A percentile compares a stretch with the other conserved stretches of the same genome.
phyloP scores from a whole-genome alignment of 192 early-diverging fungal genomes.

The Allomyces javanicus region DNA sequence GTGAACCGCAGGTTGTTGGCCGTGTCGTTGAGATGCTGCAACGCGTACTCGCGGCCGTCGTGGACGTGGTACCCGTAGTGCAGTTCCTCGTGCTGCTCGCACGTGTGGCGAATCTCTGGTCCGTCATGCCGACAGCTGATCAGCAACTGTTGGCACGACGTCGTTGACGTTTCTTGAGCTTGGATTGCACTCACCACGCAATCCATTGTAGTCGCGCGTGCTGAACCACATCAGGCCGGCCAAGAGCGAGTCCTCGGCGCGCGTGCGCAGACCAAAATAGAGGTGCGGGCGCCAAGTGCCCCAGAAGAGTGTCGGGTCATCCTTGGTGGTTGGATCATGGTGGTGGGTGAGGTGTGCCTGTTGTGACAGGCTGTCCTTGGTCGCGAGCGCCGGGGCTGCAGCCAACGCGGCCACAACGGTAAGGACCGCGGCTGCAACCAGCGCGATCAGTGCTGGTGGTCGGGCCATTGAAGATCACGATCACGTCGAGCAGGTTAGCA shows the following conservation, averaged over 20 bases:
- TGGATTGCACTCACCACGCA: constrained; percentile 17
- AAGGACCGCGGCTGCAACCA: no score
- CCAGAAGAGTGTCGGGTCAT: constrained; percentile 49
- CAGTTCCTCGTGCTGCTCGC: constrained; percentile 68
- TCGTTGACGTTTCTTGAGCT: constrained; percentile 1
- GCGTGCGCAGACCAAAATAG: constrained; percentile 77
- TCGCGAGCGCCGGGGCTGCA: no score
- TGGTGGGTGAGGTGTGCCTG: no score
- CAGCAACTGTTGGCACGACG: neutral
- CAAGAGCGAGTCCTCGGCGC: constrained; percentile 51
- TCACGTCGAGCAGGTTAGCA: no score
- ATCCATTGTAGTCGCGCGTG: constrained; percentile 27
- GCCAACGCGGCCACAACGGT: no score
- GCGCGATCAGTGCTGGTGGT: no score
- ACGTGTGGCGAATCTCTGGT: constrained; percentile 66
- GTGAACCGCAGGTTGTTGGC: constrained; percentile 39
- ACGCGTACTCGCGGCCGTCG: constrained; percentile 62
- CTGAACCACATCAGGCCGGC: constrained; percentile 92
- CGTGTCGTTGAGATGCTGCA: constrained; percentile 50
- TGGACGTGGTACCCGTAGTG: constrained; percentile 71
- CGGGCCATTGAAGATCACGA: no score
- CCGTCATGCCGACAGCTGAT: neutral
- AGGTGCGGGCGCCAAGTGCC: constrained; percentile 81
- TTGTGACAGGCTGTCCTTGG: no score
- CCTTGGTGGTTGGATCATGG: no score